Evolutionary conservation across 2,329 filamentous ascomycete genomes (phyloP).

Genomic region (Zopfia rhizophila): DNA sequence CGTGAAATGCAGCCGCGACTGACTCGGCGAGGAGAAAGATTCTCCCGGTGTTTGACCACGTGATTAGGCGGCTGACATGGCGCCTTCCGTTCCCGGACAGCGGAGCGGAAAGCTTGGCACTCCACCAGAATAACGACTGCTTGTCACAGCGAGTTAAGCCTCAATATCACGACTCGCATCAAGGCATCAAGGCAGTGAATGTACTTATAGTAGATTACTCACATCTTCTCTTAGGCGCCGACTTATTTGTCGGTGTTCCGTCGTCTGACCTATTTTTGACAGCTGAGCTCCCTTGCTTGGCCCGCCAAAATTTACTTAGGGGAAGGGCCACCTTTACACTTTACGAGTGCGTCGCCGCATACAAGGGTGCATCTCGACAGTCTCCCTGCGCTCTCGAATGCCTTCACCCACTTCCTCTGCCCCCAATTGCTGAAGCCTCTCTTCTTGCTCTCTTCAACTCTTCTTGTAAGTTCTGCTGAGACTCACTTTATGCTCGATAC

Average conservation of each 20-base stretch:
- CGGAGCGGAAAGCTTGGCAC: too few species aligned
- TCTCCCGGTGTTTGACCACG: too few species aligned
- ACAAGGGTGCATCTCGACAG: slow-evolving; percentile 36
- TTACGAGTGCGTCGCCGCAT: slow-evolving; percentile 16
- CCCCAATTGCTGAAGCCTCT: slow-evolving; percentile 32
- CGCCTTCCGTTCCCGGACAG: too few species aligned
- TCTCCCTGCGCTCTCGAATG: slow-evolving; percentile 1
- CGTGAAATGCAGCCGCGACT: too few species aligned
- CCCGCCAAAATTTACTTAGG: slow-evolving; percentile 18
- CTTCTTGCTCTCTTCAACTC: slow-evolving; percentile 50
- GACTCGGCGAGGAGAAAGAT: slow-evolving; percentile 1
- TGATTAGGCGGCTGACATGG: too few species aligned
- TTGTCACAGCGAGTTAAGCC: too few species aligned
- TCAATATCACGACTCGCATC: too few species aligned
- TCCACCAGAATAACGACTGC: too few species aligned
- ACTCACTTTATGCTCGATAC: not conserved
- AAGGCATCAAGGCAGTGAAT: too few species aligned
- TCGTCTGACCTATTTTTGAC: slow-evolving; percentile 26
- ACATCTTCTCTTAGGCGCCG: too few species aligned
- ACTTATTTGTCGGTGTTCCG: too few species aligned
- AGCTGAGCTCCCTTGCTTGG: slow-evolving; percentile 30
- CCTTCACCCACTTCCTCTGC: slow-evolving; percentile 28
- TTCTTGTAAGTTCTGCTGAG: slow-evolving; percentile 16
- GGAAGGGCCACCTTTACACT: slow-evolving; percentile 47
- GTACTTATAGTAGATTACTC: too few species aligned